These are phyloP conservation scores for Vairimorpha ceranae DNA, from an alignment of 371 early-diverging fungal genomes.

Conservation along the genomic window DNA sequence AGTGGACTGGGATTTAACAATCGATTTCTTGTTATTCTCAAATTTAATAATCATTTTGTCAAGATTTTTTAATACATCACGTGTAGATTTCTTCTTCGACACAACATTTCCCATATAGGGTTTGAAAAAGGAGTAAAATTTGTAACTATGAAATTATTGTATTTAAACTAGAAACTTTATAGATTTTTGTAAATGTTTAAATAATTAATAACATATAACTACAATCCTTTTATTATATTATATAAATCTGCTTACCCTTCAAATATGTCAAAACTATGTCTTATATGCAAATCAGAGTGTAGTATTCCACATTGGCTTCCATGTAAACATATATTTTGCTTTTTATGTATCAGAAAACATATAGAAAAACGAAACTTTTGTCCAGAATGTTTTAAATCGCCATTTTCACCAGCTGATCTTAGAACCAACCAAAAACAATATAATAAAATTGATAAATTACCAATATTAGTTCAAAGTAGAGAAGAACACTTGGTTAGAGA, in stretches of 20 bases:
- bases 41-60: slow-evolving; percentile 41
- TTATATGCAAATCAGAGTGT: slow-evolving; percentile 22
- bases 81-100: slow-evolving; percentile 36
- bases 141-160: too few species aligned
- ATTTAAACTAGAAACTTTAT: too few species aligned
- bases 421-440: background rate
- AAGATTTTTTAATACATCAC: slow-evolving; percentile 36
- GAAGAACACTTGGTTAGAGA: background rate
- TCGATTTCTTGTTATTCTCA: slow-evolving; percentile 16
- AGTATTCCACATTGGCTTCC: slow-evolving; percentile 12
- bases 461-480: background rate
- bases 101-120: slow-evolving; percentile 52
- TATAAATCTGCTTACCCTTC: background rate
- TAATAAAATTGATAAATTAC: slow-evolving; percentile 1
- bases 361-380: slow-evolving; percentile 15
- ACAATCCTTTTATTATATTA: background rate
- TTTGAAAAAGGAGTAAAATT: background rate
- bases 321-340: slow-evolving; percentile 36
- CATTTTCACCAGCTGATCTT: background rate
- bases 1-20: slow-evolving; percentile 4
- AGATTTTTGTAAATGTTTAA: too few species aligned
- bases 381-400: slow-evolving; percentile 16
- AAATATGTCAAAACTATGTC: slow-evolving; percentile 4
- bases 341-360: slow-evolving; percentile 37
- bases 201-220: too few species aligned